Evolutionary conservation across 345 rosid species (phyloP).

Genomic region (Brassica carinata): DNA sequence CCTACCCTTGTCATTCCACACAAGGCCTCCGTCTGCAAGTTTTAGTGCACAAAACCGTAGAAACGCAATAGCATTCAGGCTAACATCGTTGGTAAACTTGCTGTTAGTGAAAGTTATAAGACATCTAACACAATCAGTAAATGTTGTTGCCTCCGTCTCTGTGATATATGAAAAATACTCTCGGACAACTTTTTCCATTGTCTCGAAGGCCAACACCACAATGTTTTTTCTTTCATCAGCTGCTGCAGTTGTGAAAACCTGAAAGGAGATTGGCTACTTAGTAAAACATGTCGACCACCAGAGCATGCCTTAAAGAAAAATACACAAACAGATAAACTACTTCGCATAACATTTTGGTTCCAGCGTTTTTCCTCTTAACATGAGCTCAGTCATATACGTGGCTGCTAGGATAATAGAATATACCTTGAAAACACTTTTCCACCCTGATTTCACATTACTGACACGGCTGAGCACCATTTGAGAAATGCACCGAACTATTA

Average conservation of each 20-base stretch:
- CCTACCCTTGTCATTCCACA: conserved; percentile 58
- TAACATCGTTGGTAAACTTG: conserved; percentile 82
- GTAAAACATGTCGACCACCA: conserved; percentile 22
- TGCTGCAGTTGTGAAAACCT: conserved; percentile 88
- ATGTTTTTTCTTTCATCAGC: conserved; percentile 85
- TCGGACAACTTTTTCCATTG: conserved; percentile 93
- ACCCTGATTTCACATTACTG: conserved; percentile 89
- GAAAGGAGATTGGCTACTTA: conserved; percentile 35
- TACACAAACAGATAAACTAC: conserved; percentile 12
- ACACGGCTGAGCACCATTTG: conserved; percentile 98
- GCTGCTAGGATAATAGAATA: conserved; percentile 26
- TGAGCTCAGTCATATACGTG: conserved; percentile 23
- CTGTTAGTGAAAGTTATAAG: conserved; percentile 87
- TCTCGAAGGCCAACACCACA: conserved; percentile 84
- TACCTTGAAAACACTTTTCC: conserved; percentile 98
- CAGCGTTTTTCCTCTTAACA: conserved; percentile 7
- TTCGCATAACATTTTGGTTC: conserved; percentile 5
- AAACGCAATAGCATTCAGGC: conserved; percentile 96
- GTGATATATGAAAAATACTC: conserved; percentile 88
- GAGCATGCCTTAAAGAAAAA: not conserved
- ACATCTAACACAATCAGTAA: conserved; percentile 93
- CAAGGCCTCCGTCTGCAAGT: conserved; percentile 90
- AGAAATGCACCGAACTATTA: conserved; percentile 89
- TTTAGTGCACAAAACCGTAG: conserved; percentile 93
- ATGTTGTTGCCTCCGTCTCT: conserved; percentile 87